A percentile compares a stretch with the other conserved stretches of the same genome.
phyloP scores from a whole-genome alignment of 2,329 filamentous ascomycete species.

The Colletotrichum cuscutae region DNA sequence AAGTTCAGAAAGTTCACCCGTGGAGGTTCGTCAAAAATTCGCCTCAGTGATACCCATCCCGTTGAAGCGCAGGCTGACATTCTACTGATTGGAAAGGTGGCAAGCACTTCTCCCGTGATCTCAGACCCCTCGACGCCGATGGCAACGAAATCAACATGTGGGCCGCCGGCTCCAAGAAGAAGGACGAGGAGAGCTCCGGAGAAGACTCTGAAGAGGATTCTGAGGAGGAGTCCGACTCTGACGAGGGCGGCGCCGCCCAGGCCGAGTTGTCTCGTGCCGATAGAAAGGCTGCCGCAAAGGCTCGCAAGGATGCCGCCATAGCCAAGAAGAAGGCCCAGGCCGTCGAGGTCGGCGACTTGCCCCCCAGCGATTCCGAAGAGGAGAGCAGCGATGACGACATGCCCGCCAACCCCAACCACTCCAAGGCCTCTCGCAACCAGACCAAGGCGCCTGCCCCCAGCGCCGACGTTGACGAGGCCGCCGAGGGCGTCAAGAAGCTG shows the following conservation, averaged over 20 bases:
- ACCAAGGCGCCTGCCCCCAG: constrained; percentile 53
- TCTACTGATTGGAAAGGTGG: constrained; percentile 65
- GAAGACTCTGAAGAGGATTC: constrained; percentile 64
- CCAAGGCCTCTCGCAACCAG: constrained; percentile 75
- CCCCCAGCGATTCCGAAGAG: constrained; percentile 75
- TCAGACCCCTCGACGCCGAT: constrained; percentile 88
- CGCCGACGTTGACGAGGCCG: constrained; percentile 57
- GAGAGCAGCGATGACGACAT: constrained; percentile 69
- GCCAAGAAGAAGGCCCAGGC: constrained; percentile 76
- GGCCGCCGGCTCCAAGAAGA: constrained; percentile 67
- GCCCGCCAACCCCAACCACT: constrained; percentile 94
- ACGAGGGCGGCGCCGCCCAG: constrained; percentile 61
- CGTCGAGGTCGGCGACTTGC: constrained; percentile 87
- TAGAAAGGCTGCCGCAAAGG: constrained; percentile 87
- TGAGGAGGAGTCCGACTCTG: constrained; percentile 58
- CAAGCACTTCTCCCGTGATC: constrained; percentile 93
- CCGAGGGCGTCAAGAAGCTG: constrained; percentile 67
- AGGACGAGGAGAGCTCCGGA: constrained; percentile 60
- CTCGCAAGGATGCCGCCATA: constrained; percentile 89
- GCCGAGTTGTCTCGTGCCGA: constrained; percentile 79
- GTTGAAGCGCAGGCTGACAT: constrained; percentile 35
- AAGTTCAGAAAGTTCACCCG: constrained; percentile 95
- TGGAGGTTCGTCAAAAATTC: constrained; percentile 73
- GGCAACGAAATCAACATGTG: constrained; percentile 92
- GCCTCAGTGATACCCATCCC: background rate